These are phyloP conservation scores for Fomitopsis schrenkii DNA, from an alignment of 1,284 basidiomycete species.

Conservation along the genomic window DNA sequence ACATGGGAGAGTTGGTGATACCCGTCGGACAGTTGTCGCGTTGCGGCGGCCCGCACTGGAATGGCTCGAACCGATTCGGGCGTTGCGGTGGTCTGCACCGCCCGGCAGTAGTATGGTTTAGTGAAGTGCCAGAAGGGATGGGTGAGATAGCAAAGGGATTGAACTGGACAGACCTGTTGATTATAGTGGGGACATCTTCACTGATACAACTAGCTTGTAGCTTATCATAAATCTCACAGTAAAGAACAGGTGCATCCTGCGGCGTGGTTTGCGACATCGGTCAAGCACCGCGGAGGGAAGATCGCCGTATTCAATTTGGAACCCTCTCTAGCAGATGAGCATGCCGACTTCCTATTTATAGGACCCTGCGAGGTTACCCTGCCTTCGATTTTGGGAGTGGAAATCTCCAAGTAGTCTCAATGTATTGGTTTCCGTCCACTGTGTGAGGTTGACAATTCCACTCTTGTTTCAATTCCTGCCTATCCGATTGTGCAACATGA, in stretches of 20 bases:
- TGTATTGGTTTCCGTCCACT: too few relatives aligned
- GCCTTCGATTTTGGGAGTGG: neutral
- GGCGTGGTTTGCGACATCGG: conserved; percentile 33
- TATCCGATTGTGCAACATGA: too few relatives aligned
- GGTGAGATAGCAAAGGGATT: conserved; percentile 40
- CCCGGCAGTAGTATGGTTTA: conserved; percentile 64
- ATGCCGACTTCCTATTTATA: conserved; percentile 46
- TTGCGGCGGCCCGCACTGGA: conserved; percentile 25
- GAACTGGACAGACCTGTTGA: conserved; percentile 45
- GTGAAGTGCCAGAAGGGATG: conserved; percentile 40
- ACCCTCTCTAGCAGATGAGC: conserved; percentile 33
- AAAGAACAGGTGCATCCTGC: conserved; percentile 37
- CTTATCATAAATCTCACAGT: neutral
- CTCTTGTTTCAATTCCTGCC: too few relatives aligned
- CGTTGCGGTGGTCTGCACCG: conserved; percentile 44
- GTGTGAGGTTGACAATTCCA: too few relatives aligned
- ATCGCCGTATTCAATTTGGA: conserved; percentile 61
- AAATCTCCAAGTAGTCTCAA: too few relatives aligned
- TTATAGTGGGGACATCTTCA: conserved; percentile 58
- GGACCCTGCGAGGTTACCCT: conserved; percentile 37
- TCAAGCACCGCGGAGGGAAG: conserved; percentile 34
- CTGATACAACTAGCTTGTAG: neutral
- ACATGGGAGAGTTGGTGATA: conserved; percentile 34
- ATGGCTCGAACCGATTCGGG: neutral
- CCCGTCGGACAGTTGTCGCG: conserved; percentile 37